Conservation (phyloP, 2,329 filamentous ascomycete species). For the Apiospora phragmitis region DNA sequence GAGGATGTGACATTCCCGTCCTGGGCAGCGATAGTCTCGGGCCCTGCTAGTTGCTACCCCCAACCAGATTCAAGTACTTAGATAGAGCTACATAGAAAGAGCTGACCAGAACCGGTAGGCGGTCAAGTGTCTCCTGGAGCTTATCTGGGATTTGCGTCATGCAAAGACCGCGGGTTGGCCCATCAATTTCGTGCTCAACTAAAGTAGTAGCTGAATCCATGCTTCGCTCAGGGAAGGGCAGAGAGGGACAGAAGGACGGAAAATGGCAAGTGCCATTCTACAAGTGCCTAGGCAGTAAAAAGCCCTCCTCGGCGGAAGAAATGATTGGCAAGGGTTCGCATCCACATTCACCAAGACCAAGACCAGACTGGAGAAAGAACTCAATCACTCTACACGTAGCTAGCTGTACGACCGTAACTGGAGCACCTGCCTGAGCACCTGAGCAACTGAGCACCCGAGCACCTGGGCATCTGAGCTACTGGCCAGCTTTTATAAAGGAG, state of each 20-base stretch:
- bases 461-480: too few species aligned
- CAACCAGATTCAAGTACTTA: neutral
- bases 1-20: neutral
- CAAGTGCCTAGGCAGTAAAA: neutral
- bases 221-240: neutral
- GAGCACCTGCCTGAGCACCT: neutral
- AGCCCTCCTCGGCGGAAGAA: neutral
- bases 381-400: neutral
- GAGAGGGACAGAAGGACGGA: neutral
- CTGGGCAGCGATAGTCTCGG: neutral
- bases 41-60: neutral
- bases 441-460: neutral
- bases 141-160: constrained; percentile 1
- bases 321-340: constrained; percentile 1
- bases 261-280: neutral
- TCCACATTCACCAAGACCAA: neutral
- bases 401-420: neutral
- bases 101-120: neutral
- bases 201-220: neutral
- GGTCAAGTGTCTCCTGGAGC: neutral
- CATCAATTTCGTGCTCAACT: neutral
- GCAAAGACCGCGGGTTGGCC: neutral
- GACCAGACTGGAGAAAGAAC: constrained; percentile 2
- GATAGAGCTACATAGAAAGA: neutral
- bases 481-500: neutral